Conservation (phyloP, 768 basidiomycete species). For the Agaricus subrufescens region DNA sequence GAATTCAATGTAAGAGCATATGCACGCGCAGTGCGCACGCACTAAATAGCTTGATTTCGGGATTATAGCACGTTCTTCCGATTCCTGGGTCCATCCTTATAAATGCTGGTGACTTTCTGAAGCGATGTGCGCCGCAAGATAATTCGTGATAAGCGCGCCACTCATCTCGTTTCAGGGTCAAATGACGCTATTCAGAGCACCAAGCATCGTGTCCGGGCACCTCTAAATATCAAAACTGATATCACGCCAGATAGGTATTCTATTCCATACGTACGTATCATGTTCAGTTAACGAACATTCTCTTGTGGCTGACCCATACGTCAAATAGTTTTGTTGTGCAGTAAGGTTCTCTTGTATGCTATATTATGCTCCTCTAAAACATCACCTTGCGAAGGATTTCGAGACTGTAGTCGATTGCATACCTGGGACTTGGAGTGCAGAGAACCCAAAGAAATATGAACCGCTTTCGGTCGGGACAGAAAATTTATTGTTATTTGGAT, state of each 20-base stretch:
- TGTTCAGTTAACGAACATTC: neutral
- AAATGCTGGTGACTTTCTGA: constrained; percentile 48
- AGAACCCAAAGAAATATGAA: constrained; percentile 45
- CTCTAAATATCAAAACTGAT: constrained; percentile 20
- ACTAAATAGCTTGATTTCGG: no score
- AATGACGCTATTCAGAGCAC: constrained; percentile 46
- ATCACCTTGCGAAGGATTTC: constrained; percentile 24
- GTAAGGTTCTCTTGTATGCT: constrained; percentile 17
- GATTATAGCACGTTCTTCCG: constrained; percentile 32
- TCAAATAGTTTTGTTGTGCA: constrained; percentile 25
- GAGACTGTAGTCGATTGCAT: constrained; percentile 42
- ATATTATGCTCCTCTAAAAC: neutral
- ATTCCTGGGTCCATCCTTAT: constrained; percentile 43
- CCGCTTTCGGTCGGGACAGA: constrained; percentile 32
- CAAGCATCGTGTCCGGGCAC: constrained; percentile 47
- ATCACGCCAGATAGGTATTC: constrained; percentile 53
- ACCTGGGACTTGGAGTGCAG: constrained; percentile 44
- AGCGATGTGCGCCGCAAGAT: constrained; percentile 34
- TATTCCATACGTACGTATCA: constrained; percentile 50
- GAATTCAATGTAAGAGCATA: constrained; percentile 27
- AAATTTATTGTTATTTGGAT: neutral
- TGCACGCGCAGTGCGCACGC: no score
- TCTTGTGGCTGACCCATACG: neutral
- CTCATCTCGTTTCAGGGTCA: constrained; percentile 28
- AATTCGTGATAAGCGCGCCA: neutral